A percentile compares a stretch with the other conserved stretches of the same genome.
phyloP scores from a whole-genome alignment of 306 rosid species.

The Sesbania bispinosa region DNA sequence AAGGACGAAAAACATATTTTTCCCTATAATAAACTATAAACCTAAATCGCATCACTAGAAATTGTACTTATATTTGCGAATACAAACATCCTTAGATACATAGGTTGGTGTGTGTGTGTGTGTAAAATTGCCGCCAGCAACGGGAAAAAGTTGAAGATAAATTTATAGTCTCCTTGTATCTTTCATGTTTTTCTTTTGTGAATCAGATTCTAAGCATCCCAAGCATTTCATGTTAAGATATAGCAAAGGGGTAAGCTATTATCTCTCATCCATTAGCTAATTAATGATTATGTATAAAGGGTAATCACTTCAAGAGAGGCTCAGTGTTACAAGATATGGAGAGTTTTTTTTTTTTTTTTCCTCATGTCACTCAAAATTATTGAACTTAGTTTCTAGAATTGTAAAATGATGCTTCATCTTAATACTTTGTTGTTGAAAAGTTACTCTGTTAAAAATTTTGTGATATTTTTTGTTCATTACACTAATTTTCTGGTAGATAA shows the following conservation, averaged over 20 bases:
- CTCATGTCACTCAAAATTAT: not conserved
- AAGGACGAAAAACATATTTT: too few relatives aligned
- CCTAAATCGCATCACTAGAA: not conserved
- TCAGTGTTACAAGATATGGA: too few relatives aligned
- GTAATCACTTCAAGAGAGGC: too few relatives aligned
- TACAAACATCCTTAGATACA: too few relatives aligned
- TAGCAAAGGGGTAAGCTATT: not conserved
- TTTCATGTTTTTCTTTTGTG: not conserved
- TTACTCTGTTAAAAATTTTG: not conserved
- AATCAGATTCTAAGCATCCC: not conserved
- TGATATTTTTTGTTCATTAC: not conserved
- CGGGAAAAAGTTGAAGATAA: not conserved
- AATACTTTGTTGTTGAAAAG: not conserved
- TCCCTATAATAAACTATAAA: not conserved
- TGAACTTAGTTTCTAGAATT: not conserved
- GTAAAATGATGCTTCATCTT: not conserved
- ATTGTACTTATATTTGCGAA: too few relatives aligned
- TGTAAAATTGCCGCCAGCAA: not conserved
- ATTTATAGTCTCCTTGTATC: not conserved
- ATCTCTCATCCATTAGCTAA: slow-evolving; percentile 4
- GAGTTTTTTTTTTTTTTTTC: not conserved
- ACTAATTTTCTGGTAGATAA: not conserved
- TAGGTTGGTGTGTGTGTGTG: not conserved
- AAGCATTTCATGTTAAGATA: not conserved
- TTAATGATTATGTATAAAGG: not conserved